Percentiles rank a stretch among this genome's conserved stretches.
Evolutionary conservation across 2,329 filamentous ascomycete species (phyloP).

Genomic region (Monosporascus ibericus): DNA sequence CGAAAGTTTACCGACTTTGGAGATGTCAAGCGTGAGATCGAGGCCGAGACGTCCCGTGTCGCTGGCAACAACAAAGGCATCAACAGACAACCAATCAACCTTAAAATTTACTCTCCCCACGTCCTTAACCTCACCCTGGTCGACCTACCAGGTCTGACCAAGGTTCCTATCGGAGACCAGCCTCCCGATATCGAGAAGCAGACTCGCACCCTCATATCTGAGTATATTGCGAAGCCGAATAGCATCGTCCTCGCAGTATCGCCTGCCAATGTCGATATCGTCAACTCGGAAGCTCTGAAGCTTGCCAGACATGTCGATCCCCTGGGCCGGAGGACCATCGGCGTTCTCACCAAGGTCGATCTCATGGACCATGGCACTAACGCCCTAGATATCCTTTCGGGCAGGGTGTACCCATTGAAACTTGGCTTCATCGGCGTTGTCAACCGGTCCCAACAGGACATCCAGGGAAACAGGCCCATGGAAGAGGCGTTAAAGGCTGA

Average conservation of each 20-base stretch:
- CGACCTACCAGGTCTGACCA: conserved; percentile 91
- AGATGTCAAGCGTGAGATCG: conserved; percentile 93
- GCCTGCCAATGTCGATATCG: conserved; percentile 94
- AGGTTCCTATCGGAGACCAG: conserved; percentile 97
- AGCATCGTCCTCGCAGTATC: conserved; percentile 96
- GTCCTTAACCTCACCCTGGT: conserved; percentile 95
- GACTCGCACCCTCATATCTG: conserved; percentile 89
- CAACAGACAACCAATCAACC: conserved; percentile 93
- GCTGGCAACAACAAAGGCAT: conserved; percentile 96
- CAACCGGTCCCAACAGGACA: conserved; percentile 97
- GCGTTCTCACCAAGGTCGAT: conserved; percentile 93
- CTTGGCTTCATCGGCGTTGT: conserved; percentile 97
- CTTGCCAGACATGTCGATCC: conserved; percentile 95
- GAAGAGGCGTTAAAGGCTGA: conserved; percentile 85
- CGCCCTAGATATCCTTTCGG: conserved; percentile 93
- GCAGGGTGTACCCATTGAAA: conserved; percentile 92
- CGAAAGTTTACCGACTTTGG: conserved; percentile 85
- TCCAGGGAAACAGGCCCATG: conserved; percentile 92
- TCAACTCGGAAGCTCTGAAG: conserved; percentile 96
- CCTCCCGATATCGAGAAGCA: conserved; percentile 98
- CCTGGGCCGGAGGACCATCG: conserved; percentile 88
- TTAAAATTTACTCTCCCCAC: conserved; percentile 96
- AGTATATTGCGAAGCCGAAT: conserved; percentile 98
- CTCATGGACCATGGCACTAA: conserved; percentile 99
- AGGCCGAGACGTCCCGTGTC: conserved; percentile 91